These are phyloP conservation scores for Phytophthora europaea DNA, from an alignment of 352 stramenopile species.

Conservation along the genomic window DNA sequence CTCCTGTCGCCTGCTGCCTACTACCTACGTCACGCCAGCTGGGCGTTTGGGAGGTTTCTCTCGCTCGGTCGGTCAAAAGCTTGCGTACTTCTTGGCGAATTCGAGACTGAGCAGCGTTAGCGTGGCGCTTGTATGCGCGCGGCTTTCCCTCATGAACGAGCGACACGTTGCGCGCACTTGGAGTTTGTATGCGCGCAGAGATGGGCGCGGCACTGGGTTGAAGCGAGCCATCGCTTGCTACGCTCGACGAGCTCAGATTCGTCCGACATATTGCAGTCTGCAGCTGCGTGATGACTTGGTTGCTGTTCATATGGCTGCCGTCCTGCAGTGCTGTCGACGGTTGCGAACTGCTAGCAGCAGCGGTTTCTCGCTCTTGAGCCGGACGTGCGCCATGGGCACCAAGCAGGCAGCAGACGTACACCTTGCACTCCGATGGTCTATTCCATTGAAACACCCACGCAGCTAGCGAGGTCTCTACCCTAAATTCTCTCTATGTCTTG, in stretches of 20 bases:
- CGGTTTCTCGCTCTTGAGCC: not conserved
- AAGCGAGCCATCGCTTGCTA: conserved; percentile 8
- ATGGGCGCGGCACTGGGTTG: not conserved
- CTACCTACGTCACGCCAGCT: not conserved
- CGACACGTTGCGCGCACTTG: conserved; percentile 26
- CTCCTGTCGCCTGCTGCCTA: conserved; percentile 12
- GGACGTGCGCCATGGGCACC: not conserved
- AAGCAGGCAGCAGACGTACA: not conserved
- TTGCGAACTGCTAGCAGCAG: not conserved
- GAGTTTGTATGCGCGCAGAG: conserved; percentile 33
- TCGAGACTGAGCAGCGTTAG: conserved; percentile 10
- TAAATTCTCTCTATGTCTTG: conserved; percentile 12
- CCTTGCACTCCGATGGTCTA: conserved; percentile 7
- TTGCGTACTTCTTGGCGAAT: conserved; percentile 5
- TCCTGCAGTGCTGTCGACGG: not conserved
- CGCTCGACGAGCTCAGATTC: not conserved
- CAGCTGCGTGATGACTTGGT: not conserved
- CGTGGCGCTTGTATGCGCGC: not conserved
- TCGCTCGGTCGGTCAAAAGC: not conserved
- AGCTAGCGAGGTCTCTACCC: not conserved
- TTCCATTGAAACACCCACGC: conserved; percentile 1
- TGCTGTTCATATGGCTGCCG: not conserved
- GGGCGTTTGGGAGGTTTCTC: not conserved
- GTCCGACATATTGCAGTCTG: not conserved
- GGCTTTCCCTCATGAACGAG: not conserved